phyloP scores from a whole-genome alignment of 2,329 filamentous ascomycete genomes.

The Dendrostoma leiphaemia region DNA sequence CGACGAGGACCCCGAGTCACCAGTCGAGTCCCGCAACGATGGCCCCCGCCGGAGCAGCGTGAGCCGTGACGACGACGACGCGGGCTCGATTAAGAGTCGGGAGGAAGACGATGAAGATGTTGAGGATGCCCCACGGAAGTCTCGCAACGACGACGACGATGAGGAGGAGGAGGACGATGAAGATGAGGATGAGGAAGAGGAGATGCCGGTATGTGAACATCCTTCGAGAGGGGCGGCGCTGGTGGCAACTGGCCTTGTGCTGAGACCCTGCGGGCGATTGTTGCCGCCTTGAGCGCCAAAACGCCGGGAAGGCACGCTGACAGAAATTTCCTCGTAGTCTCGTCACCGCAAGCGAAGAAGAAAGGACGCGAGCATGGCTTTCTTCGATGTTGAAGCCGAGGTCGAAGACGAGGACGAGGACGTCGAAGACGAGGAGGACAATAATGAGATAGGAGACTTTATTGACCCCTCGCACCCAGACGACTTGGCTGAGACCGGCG shows the following conservation, averaged over 20 bases:
- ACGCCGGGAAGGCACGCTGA: neutral
- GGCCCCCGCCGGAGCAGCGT: slow-evolving; percentile 16
- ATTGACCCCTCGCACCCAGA: slow-evolving; percentile 89
- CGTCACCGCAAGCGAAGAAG: slow-evolving; percentile 80
- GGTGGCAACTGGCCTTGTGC: neutral
- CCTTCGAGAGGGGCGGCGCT: neutral
- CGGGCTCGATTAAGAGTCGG: slow-evolving; percentile 14
- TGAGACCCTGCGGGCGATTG: no score
- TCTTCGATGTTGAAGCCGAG: slow-evolving; percentile 97
- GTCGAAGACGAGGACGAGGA: slow-evolving; percentile 92
- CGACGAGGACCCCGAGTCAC: slow-evolving; percentile 29
- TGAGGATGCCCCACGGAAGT: slow-evolving; percentile 23
- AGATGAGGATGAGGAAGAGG: slow-evolving; percentile 29
- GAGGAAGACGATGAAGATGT: slow-evolving; percentile 20
- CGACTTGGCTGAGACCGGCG: slow-evolving; percentile 77
- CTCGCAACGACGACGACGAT: slow-evolving; percentile 41
- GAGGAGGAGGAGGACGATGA: slow-evolving; percentile 44
- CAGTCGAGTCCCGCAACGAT: slow-evolving; percentile 23
- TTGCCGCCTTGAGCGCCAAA: neutral
- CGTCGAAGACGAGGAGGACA: slow-evolving; percentile 86
- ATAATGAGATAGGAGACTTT: slow-evolving; percentile 78
- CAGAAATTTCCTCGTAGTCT: slow-evolving; percentile 35
- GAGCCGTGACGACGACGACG: slow-evolving; percentile 24
- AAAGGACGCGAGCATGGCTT: slow-evolving; percentile 70
- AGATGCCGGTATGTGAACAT: slow-evolving; percentile 18